These are phyloP conservation scores for Chytriomyces sp. DNA, from an alignment of 192 early-diverging fungal genomes.

Conservation along the genomic window DNA sequence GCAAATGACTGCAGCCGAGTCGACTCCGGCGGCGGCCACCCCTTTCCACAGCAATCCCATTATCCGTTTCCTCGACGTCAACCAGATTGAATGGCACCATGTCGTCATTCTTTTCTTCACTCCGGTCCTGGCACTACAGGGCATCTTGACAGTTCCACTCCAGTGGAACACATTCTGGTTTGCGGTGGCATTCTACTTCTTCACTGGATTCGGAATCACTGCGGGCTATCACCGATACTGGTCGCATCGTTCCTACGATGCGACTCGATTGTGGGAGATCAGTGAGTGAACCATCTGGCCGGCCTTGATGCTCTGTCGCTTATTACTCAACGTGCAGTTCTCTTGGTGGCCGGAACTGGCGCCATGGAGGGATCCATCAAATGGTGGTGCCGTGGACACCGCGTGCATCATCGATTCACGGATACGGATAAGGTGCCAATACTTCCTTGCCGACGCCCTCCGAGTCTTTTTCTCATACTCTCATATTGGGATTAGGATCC, in stretches of 20 bases:
- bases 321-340: conserved; percentile 34
- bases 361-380: conserved; percentile 42
- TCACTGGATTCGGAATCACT: conserved; percentile 75
- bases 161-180: conserved; percentile 71
- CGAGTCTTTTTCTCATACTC: too few species aligned
- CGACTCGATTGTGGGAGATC: conserved; percentile 36
- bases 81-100: conserved; percentile 45
- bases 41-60: too few species aligned
- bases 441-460: conserved; percentile 38
- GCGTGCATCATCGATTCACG: conserved; percentile 22
- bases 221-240: conserved; percentile 68
- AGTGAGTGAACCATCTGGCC: conserved; percentile 40
- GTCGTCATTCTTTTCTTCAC: conserved; percentile 43
- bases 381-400: conserved; percentile 53
- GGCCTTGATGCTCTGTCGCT: conserved; percentile 41
- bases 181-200: conserved; percentile 68
- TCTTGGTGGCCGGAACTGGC: conserved; percentile 20
- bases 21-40: neutral
- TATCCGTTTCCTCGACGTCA: too few species aligned
- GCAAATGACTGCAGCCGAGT: neutral
- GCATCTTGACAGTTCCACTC: conserved; percentile 71
- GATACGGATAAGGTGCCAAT: conserved; percentile 31
- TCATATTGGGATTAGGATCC: conserved; percentile 58
- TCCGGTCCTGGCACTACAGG: conserved; percentile 82
- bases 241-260: conserved; percentile 56